A percentile compares a stretch with the other conserved stretches of the same genome.
These are phyloP conservation scores for Cercophora sp. DNA, from an alignment of 495 filamentous ascomycete genomes.

Conservation along the genomic window DNA sequence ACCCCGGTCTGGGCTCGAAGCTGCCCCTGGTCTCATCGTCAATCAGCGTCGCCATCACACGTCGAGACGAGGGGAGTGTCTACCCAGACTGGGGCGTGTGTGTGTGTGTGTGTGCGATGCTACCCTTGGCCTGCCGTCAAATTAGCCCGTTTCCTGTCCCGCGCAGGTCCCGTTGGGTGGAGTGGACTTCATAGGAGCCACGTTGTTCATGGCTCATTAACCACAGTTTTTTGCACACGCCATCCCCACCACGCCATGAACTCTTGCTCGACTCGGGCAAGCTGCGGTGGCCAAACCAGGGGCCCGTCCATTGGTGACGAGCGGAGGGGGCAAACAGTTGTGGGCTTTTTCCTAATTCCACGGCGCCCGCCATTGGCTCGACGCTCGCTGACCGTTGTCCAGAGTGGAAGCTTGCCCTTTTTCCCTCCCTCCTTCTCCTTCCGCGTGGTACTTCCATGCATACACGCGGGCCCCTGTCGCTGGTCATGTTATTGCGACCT, in stretches of 20 bases:
- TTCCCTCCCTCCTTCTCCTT: constrained; percentile 7
- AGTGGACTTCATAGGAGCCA: constrained; percentile 36
- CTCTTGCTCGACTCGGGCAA: constrained; percentile 13
- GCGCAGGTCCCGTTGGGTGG: constrained; percentile 19
- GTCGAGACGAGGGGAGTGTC: constrained; percentile 15
- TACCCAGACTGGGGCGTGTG: constrained; percentile 11
- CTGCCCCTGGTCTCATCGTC: constrained; percentile 10
- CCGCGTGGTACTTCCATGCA: constrained; percentile 19
- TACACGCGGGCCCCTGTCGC: constrained; percentile 22
- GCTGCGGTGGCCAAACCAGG: constrained; percentile 22
- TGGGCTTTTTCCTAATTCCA: constrained; percentile 6
- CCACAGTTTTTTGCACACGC: constrained; percentile 18
- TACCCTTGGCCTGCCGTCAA: constrained; percentile 31
- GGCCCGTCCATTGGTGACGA: constrained; percentile 14
- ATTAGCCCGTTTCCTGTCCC: constrained; percentile 32
- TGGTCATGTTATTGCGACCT: constrained; percentile 26
- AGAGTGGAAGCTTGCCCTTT: neutral
- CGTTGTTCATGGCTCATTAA: constrained; percentile 35
- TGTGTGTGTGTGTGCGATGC: constrained; percentile 10
- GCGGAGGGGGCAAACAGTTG: constrained; percentile 13
- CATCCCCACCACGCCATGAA: constrained; percentile 29
- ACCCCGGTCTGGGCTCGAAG: constrained; percentile 5
- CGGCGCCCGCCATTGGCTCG: constrained; percentile 18
- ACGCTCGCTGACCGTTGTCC: constrained; percentile 11
- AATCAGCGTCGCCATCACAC: constrained; percentile 27